Conservation (phyloP, 495 filamentous ascomycete species). For the Aspergillus ellipticus region DNA sequence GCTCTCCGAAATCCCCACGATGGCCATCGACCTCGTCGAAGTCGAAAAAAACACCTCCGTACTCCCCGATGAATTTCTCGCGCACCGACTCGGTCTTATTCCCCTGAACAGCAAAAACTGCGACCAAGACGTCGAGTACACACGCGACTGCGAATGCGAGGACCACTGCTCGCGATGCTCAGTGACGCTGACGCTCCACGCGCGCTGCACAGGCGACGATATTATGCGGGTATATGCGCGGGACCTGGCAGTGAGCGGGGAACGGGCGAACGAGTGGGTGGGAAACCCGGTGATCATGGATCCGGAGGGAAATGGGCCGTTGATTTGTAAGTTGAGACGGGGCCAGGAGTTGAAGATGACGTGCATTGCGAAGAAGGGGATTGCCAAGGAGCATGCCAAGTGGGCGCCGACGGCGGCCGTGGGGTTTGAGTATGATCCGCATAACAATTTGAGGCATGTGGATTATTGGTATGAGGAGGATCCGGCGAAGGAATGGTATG, state of each 20-base stretch:
- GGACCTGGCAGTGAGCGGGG: conserved; percentile 66
- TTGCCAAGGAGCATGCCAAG: conserved; percentile 97
- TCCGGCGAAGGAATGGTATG: conserved; percentile 83
- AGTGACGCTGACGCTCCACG: conserved; percentile 76
- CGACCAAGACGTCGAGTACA: conserved; percentile 77
- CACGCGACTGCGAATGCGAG: conserved; percentile 95
- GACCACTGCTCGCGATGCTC: conserved; percentile 87
- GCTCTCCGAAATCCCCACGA: conserved; percentile 89
- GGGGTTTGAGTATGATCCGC: conserved; percentile 96
- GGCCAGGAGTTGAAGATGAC: conserved; percentile 84
- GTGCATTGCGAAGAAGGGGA: conserved; percentile 96
- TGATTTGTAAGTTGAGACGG: conserved; percentile 85
- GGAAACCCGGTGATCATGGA: conserved; percentile 87
- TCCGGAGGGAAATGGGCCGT: conserved; percentile 67
- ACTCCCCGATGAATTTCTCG: conserved; percentile 91
- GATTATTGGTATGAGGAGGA: conserved; percentile 94
- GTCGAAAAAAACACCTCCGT: conserved; percentile 91
- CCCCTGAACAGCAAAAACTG: conserved; percentile 81
- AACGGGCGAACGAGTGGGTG: conserved; percentile 63
- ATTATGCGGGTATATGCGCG: conserved; percentile 89
- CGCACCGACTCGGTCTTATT: conserved; percentile 87
- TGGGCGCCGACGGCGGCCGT: conserved; percentile 91
- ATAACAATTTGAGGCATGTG: conserved; percentile 85
- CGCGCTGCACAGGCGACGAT: conserved; percentile 74
- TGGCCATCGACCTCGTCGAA: conserved; percentile 93